Evolutionary conservation across 768 basidiomycete species (phyloP), one percentile per base, ranked within the genome.

Genomic region (Lentinula sp.): DNA sequence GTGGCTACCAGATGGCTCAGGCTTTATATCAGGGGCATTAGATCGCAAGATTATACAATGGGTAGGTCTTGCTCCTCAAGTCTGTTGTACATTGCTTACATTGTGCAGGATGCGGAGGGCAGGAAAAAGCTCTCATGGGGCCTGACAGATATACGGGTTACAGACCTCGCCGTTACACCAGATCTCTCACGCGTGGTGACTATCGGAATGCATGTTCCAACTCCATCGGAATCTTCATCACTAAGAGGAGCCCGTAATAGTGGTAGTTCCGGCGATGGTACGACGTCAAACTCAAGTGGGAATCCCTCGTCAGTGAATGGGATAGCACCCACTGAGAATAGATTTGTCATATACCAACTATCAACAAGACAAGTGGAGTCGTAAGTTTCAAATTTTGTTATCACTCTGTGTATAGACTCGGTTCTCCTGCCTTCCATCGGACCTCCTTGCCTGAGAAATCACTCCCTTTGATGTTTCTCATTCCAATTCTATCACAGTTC

Each of bases 1-100:
- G 35, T 98, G 94, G 93, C 76, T 94, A 43, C 90, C 93, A 18
- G 91, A 97, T 70, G 89, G 89, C 37, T 85, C 85, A 20, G 93
- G 92, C 7, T 97, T 98, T 70, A 83, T 97, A 66, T 95, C 94
- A 10, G 89, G 88, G 54, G 90, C 90, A 46, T 78, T 96, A 69
- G 96, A 98, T 72, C 85, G 87, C 63, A 88, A 85, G 72, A 86
- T 92, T 61, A 81, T 87, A 48, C 83, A 87, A 61, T 95, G 93
- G 93, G 94, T 93, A 52, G 84, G 70, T 54, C 41, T 59, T 45
- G 58, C 65, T 51, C 62, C 46, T 7, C 62, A 41, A 18, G 48
- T 35, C 28, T 48, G 36, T 39, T 43, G 10, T 36, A 23, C 16
- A n/a, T 53, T 5, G 6, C 33, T 32, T 23, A 16, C 43, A 39